These are phyloP conservation scores for Wickerhamiella hasegawae DNA, from an alignment of 805 yeast genomes.

Conservation along the genomic window DNA sequence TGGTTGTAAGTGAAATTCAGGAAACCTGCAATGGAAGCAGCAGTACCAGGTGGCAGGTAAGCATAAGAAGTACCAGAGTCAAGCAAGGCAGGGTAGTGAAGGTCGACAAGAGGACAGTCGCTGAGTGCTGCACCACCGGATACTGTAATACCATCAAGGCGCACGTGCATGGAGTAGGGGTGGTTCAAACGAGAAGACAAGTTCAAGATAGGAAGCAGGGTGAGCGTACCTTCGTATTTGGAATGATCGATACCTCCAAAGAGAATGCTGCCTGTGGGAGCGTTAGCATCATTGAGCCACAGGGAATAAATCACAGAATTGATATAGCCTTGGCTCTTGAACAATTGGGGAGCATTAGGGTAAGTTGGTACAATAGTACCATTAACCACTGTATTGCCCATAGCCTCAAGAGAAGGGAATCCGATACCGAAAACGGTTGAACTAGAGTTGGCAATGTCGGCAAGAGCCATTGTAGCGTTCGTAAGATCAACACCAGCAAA, in stretches of 20 bases:
- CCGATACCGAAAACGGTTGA: slow-evolving; percentile 67
- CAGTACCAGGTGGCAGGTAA: slow-evolving; percentile 28
- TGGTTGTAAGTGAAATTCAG: slow-evolving; percentile 27
- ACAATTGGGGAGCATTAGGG: slow-evolving; percentile 18
- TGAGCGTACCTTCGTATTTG: slow-evolving; percentile 22
- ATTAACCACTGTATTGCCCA: slow-evolving; percentile 1
- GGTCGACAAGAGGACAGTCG: background rate
- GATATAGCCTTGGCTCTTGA: slow-evolving; percentile 26
- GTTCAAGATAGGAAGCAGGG: slow-evolving; percentile 14
- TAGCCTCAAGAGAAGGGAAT: slow-evolving; percentile 37
- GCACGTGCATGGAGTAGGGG: slow-evolving; percentile 6
- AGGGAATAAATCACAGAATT: slow-evolving; percentile 28
- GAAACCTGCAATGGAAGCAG: slow-evolving; percentile 17
- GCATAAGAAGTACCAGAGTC: slow-evolving; percentile 44
- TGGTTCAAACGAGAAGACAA: slow-evolving; percentile 1
- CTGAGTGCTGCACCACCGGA: background rate
- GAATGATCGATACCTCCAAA: slow-evolving; percentile 26
- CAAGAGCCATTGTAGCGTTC: slow-evolving; percentile 52
- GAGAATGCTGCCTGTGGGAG: slow-evolving; percentile 21
- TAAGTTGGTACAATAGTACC: slow-evolving; percentile 8
- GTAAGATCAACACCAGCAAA: slow-evolving; percentile 32
- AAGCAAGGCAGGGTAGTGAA: slow-evolving; percentile 26
- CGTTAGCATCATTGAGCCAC: slow-evolving; percentile 22
- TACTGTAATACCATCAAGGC: slow-evolving; percentile 7
- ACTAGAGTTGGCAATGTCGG: slow-evolving; percentile 41